Base-by-base conservation (phyloP, 2,329 filamentous ascomycete genomes). In the Pyrenochaeta sp. region DNA sequence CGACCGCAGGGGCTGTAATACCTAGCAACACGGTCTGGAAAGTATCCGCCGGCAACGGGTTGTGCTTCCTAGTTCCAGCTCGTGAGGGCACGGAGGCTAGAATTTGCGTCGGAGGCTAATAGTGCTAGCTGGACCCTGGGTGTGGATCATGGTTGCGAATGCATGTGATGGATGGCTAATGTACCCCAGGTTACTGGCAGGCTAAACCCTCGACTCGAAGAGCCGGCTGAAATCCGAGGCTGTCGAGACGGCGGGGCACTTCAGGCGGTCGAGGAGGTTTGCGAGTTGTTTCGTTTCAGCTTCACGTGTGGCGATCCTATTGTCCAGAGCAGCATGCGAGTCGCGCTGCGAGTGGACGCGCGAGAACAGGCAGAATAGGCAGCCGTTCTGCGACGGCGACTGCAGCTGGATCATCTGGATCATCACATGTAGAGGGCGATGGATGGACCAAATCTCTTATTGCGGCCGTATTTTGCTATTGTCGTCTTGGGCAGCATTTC, bases 161-260 rank as follows among this genome's bases (percentile, higher is more conserved):
- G 44, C 59, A 59, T 60, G 58, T 61, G 59, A 62, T 53, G 37
- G 42, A 32, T n/a, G 49, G 48, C 60, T 63, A 61, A 61, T 65
- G 61, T 62, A 68, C 67, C 67, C 66, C 66, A 67, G 63, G 53
- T 58, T 61, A 45, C 45, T 20, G 21, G 14, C 9, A 39, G 35
- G 37, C 29, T 35, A 23, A 50, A 41, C 18, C 14, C 19, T 39
- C 14, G 31, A 35, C 11, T 26, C 30, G 14, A 35, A 29, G 10
- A 15, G 34, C 30, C 37, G 38, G 32, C 28, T 41, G 31, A 45
- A 23, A 35, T 36, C 38, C 37, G 27, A 15, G 19, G 37, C 31
- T 19, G 19, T 34, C 37, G 31, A 46, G 14, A 39, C 49, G 21
- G 13, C 43, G 45, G 35, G 41, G 36, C 35, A n/a, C 28, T 45